Evolutionary conservation across 2,329 filamentous ascomycete genomes (phyloP).

Genomic region (Verticillium albo-atrum): DNA sequence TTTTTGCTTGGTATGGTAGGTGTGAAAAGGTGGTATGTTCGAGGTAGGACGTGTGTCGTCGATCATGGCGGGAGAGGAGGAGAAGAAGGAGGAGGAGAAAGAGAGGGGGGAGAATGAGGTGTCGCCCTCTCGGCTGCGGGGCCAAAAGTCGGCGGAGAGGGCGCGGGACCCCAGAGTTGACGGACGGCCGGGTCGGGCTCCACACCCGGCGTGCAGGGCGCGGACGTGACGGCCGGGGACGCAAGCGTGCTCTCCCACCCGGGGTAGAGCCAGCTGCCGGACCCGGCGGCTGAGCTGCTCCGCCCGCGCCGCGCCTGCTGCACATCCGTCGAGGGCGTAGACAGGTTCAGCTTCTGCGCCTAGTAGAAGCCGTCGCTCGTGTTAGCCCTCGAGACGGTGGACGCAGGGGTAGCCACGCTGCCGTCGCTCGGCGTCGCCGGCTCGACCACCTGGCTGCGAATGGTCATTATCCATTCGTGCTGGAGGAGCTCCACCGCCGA

Average conservation of each 20-base stretch:
- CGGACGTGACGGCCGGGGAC: neutral
- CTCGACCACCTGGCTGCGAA: slow-evolving; percentile 61
- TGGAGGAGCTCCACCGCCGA: slow-evolving; percentile 86
- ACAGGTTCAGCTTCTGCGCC: slow-evolving; percentile 1
- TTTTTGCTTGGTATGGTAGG: slow-evolving; percentile 9
- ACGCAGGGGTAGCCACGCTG: slow-evolving; percentile 36
- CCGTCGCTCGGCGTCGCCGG: slow-evolving; percentile 58
- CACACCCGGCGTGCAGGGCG: neutral
- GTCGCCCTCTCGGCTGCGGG: neutral
- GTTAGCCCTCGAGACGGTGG: slow-evolving; percentile 14
- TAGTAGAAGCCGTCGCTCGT: slow-evolving; percentile 14
- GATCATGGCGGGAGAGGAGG: neutral
- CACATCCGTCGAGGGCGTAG: neutral
- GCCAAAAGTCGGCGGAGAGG: neutral
- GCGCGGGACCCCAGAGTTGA: neutral
- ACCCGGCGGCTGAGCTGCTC: neutral
- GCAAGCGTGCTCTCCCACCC: neutral
- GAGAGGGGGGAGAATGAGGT: neutral
- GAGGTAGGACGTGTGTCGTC: neutral
- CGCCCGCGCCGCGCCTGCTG: neutral
- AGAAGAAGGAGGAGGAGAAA: neutral
- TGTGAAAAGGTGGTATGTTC: neutral
- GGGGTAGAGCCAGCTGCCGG: neutral
- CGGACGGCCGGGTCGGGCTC: neutral
- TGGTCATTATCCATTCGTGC: slow-evolving; percentile 81